Percentiles rank a stretch among this genome's conserved stretches.
Conservation (phyloP, 148 eudicot genomes). For the Silene conica region DNA sequence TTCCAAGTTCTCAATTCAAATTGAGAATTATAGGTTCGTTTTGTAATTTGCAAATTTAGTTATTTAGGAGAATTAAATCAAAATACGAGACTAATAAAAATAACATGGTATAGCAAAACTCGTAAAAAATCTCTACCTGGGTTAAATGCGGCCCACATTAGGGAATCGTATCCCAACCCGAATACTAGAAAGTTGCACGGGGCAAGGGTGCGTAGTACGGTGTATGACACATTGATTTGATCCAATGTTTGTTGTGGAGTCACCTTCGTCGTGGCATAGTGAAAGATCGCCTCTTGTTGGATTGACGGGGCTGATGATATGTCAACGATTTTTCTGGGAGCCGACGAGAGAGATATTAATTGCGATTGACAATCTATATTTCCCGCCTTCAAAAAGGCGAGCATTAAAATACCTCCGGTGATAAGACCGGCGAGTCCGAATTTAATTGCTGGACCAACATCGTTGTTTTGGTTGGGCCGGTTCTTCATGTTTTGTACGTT, state of each 20-base stretch:
- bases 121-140: not conserved
- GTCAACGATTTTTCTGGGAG: not conserved
- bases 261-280: slow-evolving; percentile 41
- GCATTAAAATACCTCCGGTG: slow-evolving; percentile 14
- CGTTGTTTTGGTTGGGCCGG: not conserved
- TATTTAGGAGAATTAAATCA: no score
- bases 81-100: no score
- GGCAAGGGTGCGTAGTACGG: slow-evolving; percentile 15
- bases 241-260: slow-evolving; percentile 34
- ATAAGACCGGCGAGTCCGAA: slow-evolving; percentile 6
- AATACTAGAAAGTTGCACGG: slow-evolving; percentile 44
- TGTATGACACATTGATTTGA: slow-evolving; percentile 28
- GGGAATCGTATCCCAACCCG: slow-evolving; percentile 45
- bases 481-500: slow-evolving; percentile 1
- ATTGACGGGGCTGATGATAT: not conserved
- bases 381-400: slow-evolving; percentile 14
- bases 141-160: slow-evolving; percentile 47
- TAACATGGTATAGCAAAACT: no score
- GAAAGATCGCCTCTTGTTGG: slow-evolving; percentile 34
- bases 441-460: not conserved
- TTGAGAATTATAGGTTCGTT: no score
- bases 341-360: slow-evolving; percentile 13
- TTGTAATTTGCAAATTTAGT: no score
- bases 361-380: not conserved
- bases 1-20: no score